Evolutionary conservation across 75 land plant species (phyloP).

Genomic region (Adiantum capillusveneris): DNA sequence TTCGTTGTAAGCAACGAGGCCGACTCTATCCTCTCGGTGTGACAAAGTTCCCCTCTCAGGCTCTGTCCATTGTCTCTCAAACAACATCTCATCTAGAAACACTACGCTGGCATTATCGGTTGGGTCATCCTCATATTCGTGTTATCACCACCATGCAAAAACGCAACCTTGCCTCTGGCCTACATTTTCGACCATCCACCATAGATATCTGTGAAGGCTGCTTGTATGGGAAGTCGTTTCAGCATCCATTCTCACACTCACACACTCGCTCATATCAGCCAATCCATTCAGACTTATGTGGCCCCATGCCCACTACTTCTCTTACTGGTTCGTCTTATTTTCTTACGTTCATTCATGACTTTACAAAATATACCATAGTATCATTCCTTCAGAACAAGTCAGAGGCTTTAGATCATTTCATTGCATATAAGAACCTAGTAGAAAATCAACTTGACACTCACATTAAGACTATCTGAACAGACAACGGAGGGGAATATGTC

Average conservation of each 20-base stretch:
- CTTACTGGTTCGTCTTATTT: not conserved
- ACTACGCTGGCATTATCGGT: too few relatives aligned
- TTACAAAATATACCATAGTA: not conserved
- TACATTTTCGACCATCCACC: too few relatives aligned
- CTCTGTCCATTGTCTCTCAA: too few relatives aligned
- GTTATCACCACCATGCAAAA: too few relatives aligned
- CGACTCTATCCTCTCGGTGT: too few relatives aligned
- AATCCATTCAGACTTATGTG: not conserved
- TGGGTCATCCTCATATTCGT: too few relatives aligned
- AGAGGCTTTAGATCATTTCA: not conserved
- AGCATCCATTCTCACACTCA: not conserved
- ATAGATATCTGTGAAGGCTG: not conserved
- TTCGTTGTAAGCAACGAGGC: too few relatives aligned
- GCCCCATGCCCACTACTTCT: not conserved
- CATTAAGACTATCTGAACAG: not conserved
- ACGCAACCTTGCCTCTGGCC: too few relatives aligned
- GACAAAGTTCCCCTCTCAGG: too few relatives aligned
- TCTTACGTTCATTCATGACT: constrained; percentile 4
- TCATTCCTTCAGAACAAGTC: not conserved
- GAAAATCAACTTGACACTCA: not conserved
- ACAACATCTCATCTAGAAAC: too few relatives aligned
- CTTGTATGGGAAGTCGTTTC: not conserved
- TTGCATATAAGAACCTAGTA: not conserved
- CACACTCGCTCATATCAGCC: not conserved
- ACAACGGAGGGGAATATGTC: not conserved